Evolutionary conservation across 2,329 filamentous ascomycete genomes (phyloP).

Genomic region (Phialophora macrospora): DNA sequence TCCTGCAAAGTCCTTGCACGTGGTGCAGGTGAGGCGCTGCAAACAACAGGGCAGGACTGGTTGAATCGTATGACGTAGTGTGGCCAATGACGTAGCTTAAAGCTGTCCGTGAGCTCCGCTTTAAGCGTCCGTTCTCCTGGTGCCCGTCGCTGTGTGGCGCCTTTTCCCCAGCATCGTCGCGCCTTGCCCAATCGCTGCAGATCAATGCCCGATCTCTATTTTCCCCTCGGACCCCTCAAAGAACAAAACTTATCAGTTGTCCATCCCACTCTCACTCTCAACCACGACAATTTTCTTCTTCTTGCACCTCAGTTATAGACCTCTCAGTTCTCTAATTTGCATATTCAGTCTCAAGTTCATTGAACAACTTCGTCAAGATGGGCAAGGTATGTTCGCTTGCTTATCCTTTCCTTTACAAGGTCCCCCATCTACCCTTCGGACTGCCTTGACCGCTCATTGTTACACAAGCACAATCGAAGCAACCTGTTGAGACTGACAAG

Average conservation of each 20-base stretch:
- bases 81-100: slow-evolving; percentile 14
- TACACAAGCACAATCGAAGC: slow-evolving; percentile 17
- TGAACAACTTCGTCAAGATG: slow-evolving; percentile 28
- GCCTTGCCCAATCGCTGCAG: slow-evolving; percentile 11
- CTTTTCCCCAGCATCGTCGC: neutral
- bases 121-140: neutral
- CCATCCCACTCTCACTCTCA: slow-evolving; percentile 14
- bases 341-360: slow-evolving; percentile 6
- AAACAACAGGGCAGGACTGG: neutral
- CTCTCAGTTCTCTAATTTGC: slow-evolving; percentile 4
- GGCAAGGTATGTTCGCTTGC: slow-evolving; percentile 25
- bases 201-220: slow-evolving; percentile 11
- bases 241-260: slow-evolving; percentile 20
- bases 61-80: slow-evolving; percentile 6
- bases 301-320: slow-evolving; percentile 20
- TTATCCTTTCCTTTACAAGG: neutral
- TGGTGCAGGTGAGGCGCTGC: slow-evolving; percentile 12
- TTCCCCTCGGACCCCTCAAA: neutral
- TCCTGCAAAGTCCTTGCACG: slow-evolving; percentile 5
- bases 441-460: slow-evolving; percentile 7
- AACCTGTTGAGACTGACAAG: slow-evolving; percentile 16
- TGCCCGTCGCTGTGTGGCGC: neutral
- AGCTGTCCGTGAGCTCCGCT: slow-evolving; percentile 1
- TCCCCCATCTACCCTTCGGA: slow-evolving; percentile 12
- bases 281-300: slow-evolving; percentile 16